Evolutionary conservation across 371 early-diverging fungal genomes (phyloP), one percentile per base, ranked within the genome.

Genomic region (Actinomortierella wolfii): DNA sequence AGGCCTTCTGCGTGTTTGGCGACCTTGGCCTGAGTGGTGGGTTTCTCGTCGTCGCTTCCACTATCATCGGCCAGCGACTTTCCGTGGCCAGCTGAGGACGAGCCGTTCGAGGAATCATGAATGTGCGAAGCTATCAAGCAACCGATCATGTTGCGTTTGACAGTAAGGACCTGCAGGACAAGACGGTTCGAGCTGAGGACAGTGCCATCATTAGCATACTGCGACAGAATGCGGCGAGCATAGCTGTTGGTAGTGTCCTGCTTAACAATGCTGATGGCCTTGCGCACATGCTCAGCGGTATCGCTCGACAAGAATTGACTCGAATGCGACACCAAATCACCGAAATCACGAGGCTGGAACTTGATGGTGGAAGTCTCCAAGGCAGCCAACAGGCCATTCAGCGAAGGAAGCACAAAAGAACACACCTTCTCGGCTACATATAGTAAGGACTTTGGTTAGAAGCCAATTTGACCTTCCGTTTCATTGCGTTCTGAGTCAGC

Each of bases 381-480:
- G 3, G 90, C 88, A 47, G 85, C 81, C 24, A 86, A 70, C 3
- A 86, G 73, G 21, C 92, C 92, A 21, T 84, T 79, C 50, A 91
- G 73, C 5, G 89, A 86, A 25, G 90, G 90, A 47, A 89, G 61
- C 15, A 87, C 82, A 64, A 89, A 87, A 39, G 82, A 79, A 34
- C 86, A 80, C 13, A 84, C 77, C 52, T 79, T 81, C 50, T 81
- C 81, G n/a, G 77, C 84, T 86, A 47, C 4, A 24, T 40, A 14
- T 21, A 15, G 15, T 25, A 42, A 49, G 13, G 29, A 17, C 9
- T 8, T 20, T 45, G 45, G 8, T 45, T 21, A 45, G 45, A n/a
- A n/a, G n/a, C n/a, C n/a, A n/a, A n/a, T n/a, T n/a, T n/a, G n/a
- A n/a, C n/a, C n/a, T n/a, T n/a, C n/a, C n/a, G n/a, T n/a, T n/a